Conservation (phyloP, 495 filamentous ascomycete genomes). For the Penicillium antarcticum region DNA sequence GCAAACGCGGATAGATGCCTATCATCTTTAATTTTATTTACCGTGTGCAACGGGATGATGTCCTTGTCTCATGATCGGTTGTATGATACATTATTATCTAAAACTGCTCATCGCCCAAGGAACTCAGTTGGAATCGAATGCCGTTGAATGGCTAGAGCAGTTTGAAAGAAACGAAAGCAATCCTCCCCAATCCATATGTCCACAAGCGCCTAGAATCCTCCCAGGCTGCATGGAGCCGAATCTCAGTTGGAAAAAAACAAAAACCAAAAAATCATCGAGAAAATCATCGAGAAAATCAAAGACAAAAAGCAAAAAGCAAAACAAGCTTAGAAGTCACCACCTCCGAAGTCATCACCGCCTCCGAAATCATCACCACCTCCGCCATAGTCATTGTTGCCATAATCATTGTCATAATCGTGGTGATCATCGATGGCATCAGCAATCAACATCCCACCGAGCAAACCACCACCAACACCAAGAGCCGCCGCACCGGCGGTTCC, state of each 20-base stretch:
- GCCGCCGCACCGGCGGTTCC: slow-evolving; percentile 69
- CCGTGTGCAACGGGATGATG: not conserved
- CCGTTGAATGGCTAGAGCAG: not conserved
- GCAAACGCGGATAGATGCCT: slow-evolving; percentile 31
- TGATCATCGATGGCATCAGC: slow-evolving; percentile 50
- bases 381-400: slow-evolving; percentile 41
- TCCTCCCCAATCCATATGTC: not conserved
- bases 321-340: slow-evolving; percentile 51
- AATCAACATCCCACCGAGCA: slow-evolving; percentile 68
- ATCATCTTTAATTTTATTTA: not conserved
- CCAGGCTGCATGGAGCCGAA: not conserved
- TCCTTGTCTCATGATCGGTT: not conserved
- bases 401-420: slow-evolving; percentile 48
- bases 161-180: slow-evolving; percentile 8
- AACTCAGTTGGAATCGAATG: not conserved
- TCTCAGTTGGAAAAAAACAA: not conserved
- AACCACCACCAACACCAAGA: slow-evolving; percentile 71
- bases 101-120: not conserved
- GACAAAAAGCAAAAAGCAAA: slow-evolving; percentile 1
- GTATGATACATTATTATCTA: slow-evolving; percentile 8
- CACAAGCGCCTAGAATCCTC: slow-evolving; percentile 4
- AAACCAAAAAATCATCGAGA: slow-evolving; percentile 2
- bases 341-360: slow-evolving; percentile 42
- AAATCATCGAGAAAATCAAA: too few relatives aligned
- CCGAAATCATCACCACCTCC: slow-evolving; percentile 42